Base-by-base conservation (phyloP, 441 rosid genomes). In the Euphorbia schlechtendalii region DNA sequence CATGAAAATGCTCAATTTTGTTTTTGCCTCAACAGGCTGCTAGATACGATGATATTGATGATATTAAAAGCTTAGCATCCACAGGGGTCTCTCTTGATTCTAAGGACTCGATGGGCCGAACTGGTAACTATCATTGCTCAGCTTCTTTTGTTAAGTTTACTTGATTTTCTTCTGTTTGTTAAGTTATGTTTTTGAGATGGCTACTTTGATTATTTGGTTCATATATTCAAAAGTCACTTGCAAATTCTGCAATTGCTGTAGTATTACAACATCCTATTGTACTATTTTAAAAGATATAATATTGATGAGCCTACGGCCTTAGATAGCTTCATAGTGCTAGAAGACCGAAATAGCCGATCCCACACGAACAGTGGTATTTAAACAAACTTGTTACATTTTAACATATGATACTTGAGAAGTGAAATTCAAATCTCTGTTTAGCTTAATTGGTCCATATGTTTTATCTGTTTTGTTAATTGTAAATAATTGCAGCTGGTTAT, bases 81-180 rank as follows among this genome's bases (percentile, higher is more conserved):
- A 46, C 79, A 32, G 98, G 98, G 17, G 77, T 86, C 69, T 76
- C 88, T 71, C 87, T 92, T 36, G 76, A 80, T 68, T 87, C 96
- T 48, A 86, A 83, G 71, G 98, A 92, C 70, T 86, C 90, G 24
- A 74, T 80, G 60, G 96, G 96, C 71, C 84, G 92, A 38, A 81
- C 98, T 69, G 93, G 96, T 92, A 59, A 13, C 38, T 17, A 3
- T 20, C 63, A 56, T 18, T 58, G 13, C 7, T 14, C 49, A 34
- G 36, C 18, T 14, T 67, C 53, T 5, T 2, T 25, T 30, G 38
- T 40, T 18, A n/a, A n/a, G 20, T 7, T 58, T 5, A n/a, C 45
- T 55, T 14, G 32, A 5, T 13, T 25, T 52, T 20, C 13, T 18
- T 20, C 20, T 21, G 3, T 21, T 52, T 52, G 6, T 24, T 55